Conservation (phyloP, 1,139 yeast genomes). For the Candida smagusa region DNA sequence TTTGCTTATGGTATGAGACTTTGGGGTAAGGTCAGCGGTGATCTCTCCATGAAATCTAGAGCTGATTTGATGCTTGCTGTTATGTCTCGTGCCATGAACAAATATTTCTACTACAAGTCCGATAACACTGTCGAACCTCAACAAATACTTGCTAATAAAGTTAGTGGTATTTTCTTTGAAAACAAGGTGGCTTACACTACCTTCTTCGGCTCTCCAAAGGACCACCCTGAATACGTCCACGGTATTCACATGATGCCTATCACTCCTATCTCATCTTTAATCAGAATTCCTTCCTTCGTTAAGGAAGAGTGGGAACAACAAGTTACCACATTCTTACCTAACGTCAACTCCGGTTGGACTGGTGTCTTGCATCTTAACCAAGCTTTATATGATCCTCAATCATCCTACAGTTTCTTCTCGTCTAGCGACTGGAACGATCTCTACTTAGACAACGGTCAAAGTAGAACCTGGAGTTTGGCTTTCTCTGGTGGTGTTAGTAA, state of each 20-base stretch:
- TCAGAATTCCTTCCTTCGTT: slow-evolving; percentile 69
- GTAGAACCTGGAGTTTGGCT: slow-evolving; percentile 86
- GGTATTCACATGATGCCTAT: slow-evolving; percentile 95
- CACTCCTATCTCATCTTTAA: slow-evolving; percentile 77
- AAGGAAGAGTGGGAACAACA: slow-evolving; percentile 74
- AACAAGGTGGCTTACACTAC: slow-evolving; percentile 92
- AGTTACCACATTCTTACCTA: slow-evolving; percentile 47
- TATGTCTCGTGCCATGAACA: slow-evolving; percentile 57
- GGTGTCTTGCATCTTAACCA: slow-evolving; percentile 78
- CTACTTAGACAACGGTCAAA: slow-evolving; percentile 83
- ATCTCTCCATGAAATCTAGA: slow-evolving; percentile 69
- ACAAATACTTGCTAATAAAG: slow-evolving; percentile 57
- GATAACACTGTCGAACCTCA: slow-evolving; percentile 62
- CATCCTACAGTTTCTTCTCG: slow-evolving; percentile 69
- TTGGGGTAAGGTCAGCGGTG: slow-evolving; percentile 76
- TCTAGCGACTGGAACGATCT: slow-evolving; percentile 42
- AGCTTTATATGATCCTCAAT: slow-evolving; percentile 68
- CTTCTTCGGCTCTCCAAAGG: slow-evolving; percentile 58
- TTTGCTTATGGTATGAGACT: slow-evolving; percentile 79
- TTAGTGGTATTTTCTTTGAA: slow-evolving; percentile 76
- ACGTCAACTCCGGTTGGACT: slow-evolving; percentile 77
- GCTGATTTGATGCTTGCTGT: slow-evolving; percentile 74
- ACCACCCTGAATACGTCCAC: slow-evolving; percentile 72
- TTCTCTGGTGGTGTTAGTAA: slow-evolving; percentile 31
- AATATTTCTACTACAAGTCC: slow-evolving; percentile 55